These are phyloP conservation scores for Scopulariopsis brevicaulis DNA, from an alignment of 2,329 filamentous ascomycete genomes.

Conservation along the genomic window DNA sequence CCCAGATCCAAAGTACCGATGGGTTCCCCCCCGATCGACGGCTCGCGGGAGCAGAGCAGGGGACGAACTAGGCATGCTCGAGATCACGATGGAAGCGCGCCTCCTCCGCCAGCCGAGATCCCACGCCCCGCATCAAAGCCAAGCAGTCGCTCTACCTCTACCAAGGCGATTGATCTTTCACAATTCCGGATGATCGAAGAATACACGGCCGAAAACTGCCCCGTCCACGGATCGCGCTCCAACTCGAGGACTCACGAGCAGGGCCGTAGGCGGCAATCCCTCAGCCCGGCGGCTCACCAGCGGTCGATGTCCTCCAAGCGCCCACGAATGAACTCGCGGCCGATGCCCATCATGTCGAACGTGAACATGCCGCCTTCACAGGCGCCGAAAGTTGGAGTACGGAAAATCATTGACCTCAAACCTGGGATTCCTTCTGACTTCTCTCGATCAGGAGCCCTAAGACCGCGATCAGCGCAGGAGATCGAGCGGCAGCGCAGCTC, in stretches of 20 bases:
- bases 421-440: not conserved
- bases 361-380: not conserved
- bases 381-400: not conserved
- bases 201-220: constrained; percentile 5
- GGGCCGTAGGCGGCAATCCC: no score
- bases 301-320: not conserved
- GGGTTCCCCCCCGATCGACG: no score
- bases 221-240: constrained; percentile 6
- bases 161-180: not conserved
- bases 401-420: not conserved
- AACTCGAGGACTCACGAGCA: not conserved
- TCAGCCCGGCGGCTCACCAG: no score
- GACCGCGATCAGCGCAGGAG: not conserved
- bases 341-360: not conserved
- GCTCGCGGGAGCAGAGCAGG: no score
- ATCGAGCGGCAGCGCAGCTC: not conserved
- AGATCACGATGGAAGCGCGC: no score
- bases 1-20: no score
- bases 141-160: not conserved
- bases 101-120: not conserved
- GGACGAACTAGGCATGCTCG: no score
- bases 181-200: constrained; percentile 8
- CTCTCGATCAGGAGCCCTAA: not conserved
- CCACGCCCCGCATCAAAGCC: not conserved
- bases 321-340: no score